These are phyloP conservation scores for Neophaeococcomyces aloes DNA, from an alignment of 2,329 filamentous ascomycete species.

Conservation along the genomic window DNA sequence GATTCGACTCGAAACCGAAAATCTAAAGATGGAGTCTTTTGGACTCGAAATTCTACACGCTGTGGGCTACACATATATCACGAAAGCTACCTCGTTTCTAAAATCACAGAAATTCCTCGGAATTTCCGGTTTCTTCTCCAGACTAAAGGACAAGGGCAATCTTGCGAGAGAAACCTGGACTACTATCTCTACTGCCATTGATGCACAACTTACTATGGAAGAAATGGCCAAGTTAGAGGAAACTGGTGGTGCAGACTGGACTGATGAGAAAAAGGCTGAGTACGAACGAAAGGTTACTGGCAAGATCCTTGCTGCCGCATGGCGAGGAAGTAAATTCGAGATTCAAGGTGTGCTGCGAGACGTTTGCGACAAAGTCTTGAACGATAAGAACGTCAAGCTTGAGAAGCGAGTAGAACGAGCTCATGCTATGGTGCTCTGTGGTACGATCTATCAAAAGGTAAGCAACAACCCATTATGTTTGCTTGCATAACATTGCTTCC, in stretches of 20 bases:
- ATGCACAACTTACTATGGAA: slow-evolving; percentile 96
- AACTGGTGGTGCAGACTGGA: slow-evolving; percentile 93
- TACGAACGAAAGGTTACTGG: slow-evolving; percentile 93
- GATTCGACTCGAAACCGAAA: slow-evolving; percentile 88
- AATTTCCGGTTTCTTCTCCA: slow-evolving; percentile 86
- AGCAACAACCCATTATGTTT: too few species aligned
- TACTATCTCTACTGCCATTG: slow-evolving; percentile 90
- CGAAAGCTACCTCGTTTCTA: slow-evolving; percentile 76
- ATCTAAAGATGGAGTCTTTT: slow-evolving; percentile 98
- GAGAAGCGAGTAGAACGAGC: slow-evolving; percentile 84
- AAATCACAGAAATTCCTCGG: slow-evolving; percentile 96
- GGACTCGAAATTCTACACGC: slow-evolving; percentile 93
- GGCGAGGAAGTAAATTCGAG: slow-evolving; percentile 94
- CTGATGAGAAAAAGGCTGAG: slow-evolving; percentile 90
- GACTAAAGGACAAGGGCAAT: slow-evolving; percentile 91
- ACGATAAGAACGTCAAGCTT: slow-evolving; percentile 66
- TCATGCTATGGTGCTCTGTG: slow-evolving; percentile 76
- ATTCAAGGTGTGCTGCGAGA: slow-evolving; percentile 92
- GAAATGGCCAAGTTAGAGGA: slow-evolving; percentile 97
- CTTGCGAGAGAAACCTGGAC: slow-evolving; percentile 98
- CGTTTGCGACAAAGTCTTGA: slow-evolving; percentile 80
- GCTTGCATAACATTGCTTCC: too few species aligned
- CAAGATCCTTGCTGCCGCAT: slow-evolving; percentile 94
- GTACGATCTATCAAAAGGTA: slow-evolving; percentile 79
- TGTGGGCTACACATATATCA: slow-evolving; percentile 80